phyloP scores from a whole-genome alignment of 2,329 filamentous ascomycete species.

The Nannizzia gypsea region DNA sequence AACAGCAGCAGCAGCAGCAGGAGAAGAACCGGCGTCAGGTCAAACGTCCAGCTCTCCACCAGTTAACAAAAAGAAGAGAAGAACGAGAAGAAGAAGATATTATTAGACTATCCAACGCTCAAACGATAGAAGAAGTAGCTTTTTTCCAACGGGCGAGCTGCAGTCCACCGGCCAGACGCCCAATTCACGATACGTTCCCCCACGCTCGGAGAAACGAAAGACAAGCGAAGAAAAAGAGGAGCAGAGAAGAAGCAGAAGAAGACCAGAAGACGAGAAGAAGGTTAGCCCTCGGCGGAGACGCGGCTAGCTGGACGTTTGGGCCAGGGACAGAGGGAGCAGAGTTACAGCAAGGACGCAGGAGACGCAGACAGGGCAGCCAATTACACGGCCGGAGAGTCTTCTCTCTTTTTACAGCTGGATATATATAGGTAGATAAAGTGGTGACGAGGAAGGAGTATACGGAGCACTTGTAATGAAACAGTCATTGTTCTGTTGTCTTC shows the following conservation, averaged over 20 bases:
- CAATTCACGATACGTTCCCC: no score
- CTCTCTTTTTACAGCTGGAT: neutral
- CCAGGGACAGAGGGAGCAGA: neutral
- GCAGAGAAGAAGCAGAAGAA: neutral
- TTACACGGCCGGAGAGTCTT: neutral
- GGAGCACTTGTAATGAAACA: neutral
- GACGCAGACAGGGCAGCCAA: neutral
- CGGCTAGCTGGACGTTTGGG: neutral
- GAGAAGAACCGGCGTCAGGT: no score
- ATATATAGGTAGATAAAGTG: no score
- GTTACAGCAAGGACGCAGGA: neutral
- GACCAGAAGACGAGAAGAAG: neutral
- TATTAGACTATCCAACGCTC: no score
- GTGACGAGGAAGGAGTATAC: no score
- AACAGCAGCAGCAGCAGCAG: no score
- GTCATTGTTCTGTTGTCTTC: neutral
- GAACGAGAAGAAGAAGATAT: no score
- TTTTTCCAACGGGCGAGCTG: no score
- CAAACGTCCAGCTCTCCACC: no score
- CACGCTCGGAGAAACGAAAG: neutral
- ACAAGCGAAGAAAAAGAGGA: neutral
- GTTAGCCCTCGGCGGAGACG: neutral
- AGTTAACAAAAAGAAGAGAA: no score
- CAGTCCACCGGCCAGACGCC: no score
- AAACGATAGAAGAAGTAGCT: no score